These are phyloP conservation scores for Botrytis aclada DNA, from an alignment of 2,329 filamentous ascomycete genomes.

Conservation along the genomic window DNA sequence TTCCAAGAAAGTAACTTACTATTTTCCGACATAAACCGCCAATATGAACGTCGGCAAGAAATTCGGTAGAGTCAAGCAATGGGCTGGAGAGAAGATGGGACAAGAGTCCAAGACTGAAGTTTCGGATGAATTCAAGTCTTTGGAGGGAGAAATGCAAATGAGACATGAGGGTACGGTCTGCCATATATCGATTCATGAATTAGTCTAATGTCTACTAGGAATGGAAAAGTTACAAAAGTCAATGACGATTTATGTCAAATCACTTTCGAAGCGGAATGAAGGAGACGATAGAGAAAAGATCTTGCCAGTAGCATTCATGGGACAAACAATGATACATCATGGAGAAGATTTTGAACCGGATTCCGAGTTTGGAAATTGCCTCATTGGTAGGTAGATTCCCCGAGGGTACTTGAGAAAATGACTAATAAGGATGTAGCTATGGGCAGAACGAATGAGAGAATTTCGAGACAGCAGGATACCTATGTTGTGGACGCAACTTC, in stretches of 20 bases:
- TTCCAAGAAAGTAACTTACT: background rate
- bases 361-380: slow-evolving; percentile 85
- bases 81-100: slow-evolving; percentile 96
- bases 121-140: slow-evolving; percentile 84
- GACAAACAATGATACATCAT: slow-evolving; percentile 80
- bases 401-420: background rate
- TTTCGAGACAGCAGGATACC: slow-evolving; percentile 80
- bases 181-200: background rate
- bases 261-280: slow-evolving; percentile 78
- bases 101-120: slow-evolving; percentile 81
- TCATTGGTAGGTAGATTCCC: slow-evolving; percentile 51
- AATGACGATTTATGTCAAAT: slow-evolving; percentile 84
- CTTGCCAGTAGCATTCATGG: slow-evolving; percentile 74
- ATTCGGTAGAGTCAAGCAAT: slow-evolving; percentile 94
- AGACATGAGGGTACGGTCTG: slow-evolving; percentile 72
- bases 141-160: slow-evolving; percentile 87
- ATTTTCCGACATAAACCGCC: slow-evolving; percentile 19
- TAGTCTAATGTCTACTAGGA: slow-evolving; percentile 52
- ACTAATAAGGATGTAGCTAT: slow-evolving; percentile 51
- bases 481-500: slow-evolving; percentile 75
- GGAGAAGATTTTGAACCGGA: slow-evolving; percentile 90
- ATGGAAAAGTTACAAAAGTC: slow-evolving; percentile 87
- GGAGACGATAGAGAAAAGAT: slow-evolving; percentile 84
- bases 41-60: slow-evolving; percentile 63
- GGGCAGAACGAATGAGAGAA: slow-evolving; percentile 82